Evolutionary conservation across 257 asterid genomes (phyloP).

Genomic region (Buddleja alternifolia): DNA sequence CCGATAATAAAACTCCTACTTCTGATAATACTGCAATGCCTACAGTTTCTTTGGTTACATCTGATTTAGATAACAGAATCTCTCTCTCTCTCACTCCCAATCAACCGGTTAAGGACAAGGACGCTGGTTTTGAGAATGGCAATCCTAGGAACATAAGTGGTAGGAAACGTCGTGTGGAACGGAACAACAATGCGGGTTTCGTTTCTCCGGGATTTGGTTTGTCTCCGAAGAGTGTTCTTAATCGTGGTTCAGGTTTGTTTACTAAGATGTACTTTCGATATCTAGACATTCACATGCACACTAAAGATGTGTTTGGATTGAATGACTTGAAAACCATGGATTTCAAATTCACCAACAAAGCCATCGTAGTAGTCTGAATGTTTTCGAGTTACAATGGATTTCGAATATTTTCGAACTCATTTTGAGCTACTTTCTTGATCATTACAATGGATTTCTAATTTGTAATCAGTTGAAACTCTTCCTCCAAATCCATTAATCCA

Average conservation of each 20-base stretch:
- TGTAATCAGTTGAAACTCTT: too few species aligned
- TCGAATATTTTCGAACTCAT: too few species aligned
- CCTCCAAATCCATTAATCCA: neutral
- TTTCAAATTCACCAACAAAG: too few species aligned
- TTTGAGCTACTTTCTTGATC: too few species aligned
- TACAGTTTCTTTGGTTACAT: slow-evolving; percentile 12
- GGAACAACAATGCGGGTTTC: slow-evolving; percentile 25
- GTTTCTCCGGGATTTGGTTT: slow-evolving; percentile 38
- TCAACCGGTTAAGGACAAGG: slow-evolving; percentile 22
- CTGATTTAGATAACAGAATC: slow-evolving; percentile 25
- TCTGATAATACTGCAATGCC: slow-evolving; percentile 12
- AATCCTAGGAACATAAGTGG: slow-evolving; percentile 20
- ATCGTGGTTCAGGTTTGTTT: slow-evolving; percentile 42
- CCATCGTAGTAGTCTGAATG: too few species aligned
- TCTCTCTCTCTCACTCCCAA: slow-evolving; percentile 20
- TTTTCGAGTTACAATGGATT: too few species aligned
- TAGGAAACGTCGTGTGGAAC: slow-evolving; percentile 23
- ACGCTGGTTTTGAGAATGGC: slow-evolving; percentile 16
- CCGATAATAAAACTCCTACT: slow-evolving; percentile 10
- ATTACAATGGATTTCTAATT: too few species aligned
- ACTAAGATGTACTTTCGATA: neutral
- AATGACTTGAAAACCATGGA: too few species aligned
- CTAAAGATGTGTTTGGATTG: too few species aligned
- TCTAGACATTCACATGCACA: neutral
- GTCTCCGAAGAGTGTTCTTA: slow-evolving; percentile 55